Conservation (phyloP, 352 stramenopile species). For the Phytopythium oedochilum region DNA sequence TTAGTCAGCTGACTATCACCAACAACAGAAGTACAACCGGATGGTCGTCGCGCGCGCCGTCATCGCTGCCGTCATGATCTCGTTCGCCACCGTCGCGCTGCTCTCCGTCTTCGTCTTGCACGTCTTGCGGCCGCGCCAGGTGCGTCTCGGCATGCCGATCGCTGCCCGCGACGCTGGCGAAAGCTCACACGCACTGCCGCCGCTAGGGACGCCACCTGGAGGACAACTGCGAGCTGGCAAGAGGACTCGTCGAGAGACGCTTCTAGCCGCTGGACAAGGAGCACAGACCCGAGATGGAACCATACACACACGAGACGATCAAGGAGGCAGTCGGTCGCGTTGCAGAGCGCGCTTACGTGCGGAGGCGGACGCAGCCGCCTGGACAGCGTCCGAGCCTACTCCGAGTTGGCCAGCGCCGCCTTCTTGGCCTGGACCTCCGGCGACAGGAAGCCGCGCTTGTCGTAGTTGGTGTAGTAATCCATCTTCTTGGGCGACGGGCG, state of each 20-base stretch:
- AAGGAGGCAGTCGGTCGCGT: not conserved
- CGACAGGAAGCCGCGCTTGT: conserved; percentile 96
- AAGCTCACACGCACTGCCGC: not conserved
- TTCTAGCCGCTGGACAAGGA: not conserved
- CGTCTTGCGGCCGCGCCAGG: conserved; percentile 26
- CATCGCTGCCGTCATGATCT: conserved; percentile 31
- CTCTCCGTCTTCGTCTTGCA: conserved; percentile 31
- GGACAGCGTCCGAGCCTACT: conserved; percentile 26
- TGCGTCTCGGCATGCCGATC: not conserved
- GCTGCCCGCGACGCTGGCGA: not conserved
- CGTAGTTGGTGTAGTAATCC: conserved; percentile 96
- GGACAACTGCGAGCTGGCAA: not conserved
- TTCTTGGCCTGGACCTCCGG: conserved; percentile 94
- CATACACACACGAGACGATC: not conserved
- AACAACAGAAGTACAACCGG: conserved; percentile 29
- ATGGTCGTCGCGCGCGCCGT: conserved; percentile 25
- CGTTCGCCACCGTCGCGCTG: conserved; percentile 27
- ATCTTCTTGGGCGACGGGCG: conserved; percentile 95
- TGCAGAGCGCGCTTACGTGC: not conserved
- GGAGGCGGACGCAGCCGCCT: too few species aligned
- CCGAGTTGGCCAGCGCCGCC: conserved; percentile 34
- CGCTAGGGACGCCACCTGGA: not conserved
- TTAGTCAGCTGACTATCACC: too few species aligned
- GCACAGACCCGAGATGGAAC: not conserved
- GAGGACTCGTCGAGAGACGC: not conserved